phyloP scores from a whole-genome alignment of 2,329 filamentous ascomycete species.

The Gremmenia infestans region DNA sequence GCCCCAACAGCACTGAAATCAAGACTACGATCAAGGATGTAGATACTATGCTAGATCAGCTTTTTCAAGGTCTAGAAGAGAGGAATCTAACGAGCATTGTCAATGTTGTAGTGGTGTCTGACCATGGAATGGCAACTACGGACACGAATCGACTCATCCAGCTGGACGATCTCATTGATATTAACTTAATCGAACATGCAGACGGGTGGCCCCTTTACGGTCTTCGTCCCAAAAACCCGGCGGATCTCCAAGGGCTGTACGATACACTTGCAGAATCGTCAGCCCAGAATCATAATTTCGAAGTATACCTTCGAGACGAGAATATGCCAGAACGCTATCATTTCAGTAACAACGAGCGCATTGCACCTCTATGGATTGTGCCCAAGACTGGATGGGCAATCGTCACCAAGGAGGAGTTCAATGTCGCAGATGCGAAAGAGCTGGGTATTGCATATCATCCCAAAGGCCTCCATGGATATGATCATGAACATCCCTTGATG shows the following conservation, averaged over 20 bases:
- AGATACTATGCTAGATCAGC: constrained; percentile 72
- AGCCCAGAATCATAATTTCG: constrained; percentile 62
- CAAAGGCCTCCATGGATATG: constrained; percentile 86
- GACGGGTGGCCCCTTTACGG: constrained; percentile 96
- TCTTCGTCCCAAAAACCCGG: constrained; percentile 68
- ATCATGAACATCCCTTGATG: constrained; percentile 93
- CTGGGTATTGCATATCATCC: constrained; percentile 70
- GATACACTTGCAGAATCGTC: constrained; percentile 52
- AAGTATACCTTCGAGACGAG: constrained; percentile 80
- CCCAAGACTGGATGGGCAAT: constrained; percentile 92
- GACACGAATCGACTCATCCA: constrained; percentile 76
- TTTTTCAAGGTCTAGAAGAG: constrained; percentile 71
- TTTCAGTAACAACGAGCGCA: constrained; percentile 81
- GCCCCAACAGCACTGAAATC: constrained; percentile 93
- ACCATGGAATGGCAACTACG: constrained; percentile 97
- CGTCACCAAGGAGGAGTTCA: constrained; percentile 72
- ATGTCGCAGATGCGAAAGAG: constrained; percentile 61
- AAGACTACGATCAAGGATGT: constrained; percentile 69
- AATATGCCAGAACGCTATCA: constrained; percentile 93
- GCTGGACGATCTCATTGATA: constrained; percentile 82
- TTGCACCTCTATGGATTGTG: constrained; percentile 91
- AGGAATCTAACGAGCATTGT: constrained; percentile 86
- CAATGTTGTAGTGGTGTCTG: constrained; percentile 93
- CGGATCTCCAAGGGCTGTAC: constrained; percentile 65
- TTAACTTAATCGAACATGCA: constrained; percentile 69